Evolutionary conservation across 306 rosid species (phyloP).

Genomic region (Trifolium repens): DNA sequence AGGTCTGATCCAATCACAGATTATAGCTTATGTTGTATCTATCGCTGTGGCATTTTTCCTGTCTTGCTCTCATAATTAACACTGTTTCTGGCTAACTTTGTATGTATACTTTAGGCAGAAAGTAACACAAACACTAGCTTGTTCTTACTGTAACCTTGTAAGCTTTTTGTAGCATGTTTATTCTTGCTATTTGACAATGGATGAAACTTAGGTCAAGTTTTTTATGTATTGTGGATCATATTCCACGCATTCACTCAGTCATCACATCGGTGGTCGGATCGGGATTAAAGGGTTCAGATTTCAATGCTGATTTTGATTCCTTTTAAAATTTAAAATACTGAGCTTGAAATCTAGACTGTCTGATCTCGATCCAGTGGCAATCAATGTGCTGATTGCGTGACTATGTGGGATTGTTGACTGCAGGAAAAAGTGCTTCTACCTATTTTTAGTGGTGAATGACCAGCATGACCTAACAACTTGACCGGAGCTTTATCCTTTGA

Average conservation of each 20-base stretch:
- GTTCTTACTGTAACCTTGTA: conserved; percentile 27
- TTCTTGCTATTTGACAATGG: conserved; percentile 13
- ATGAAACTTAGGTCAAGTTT: neutral
- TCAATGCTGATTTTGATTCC: no score
- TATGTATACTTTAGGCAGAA: conserved; percentile 48
- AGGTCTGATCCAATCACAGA: conserved; percentile 48
- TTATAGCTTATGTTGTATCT: conserved; percentile 42
- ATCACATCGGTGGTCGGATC: no score
- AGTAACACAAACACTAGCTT: conserved; percentile 27
- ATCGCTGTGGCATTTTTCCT: conserved; percentile 38
- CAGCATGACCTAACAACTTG: neutral
- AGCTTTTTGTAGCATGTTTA: conserved; percentile 35
- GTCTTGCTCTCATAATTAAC: conserved; percentile 34
- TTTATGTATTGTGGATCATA: neutral
- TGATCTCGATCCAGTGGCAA: no score
- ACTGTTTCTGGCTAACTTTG: conserved; percentile 36
- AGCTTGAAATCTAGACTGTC: no score
- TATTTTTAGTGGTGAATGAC: neutral
- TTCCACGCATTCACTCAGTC: no score
- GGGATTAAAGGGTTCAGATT: no score
- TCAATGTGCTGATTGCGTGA: no score
- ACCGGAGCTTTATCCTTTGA: neutral
- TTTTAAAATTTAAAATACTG: no score
- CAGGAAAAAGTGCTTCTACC: no score
- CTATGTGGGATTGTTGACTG: no score